Conservation (phyloP, 805 yeast species). For the Ogataea degrootiae region DNA sequence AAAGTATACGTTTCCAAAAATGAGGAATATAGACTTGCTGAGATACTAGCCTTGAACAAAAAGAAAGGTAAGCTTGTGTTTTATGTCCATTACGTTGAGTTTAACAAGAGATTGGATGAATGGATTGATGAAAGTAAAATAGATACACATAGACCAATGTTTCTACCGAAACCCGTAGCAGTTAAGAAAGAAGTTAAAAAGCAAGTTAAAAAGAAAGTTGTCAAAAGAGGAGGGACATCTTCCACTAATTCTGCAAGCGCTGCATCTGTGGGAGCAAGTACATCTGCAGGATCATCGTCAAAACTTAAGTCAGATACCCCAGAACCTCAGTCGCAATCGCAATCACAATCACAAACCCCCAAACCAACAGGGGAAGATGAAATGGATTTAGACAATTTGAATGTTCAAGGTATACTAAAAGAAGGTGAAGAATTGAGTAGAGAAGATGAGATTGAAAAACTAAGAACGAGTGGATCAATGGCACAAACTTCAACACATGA, state of each 20-base stretch:
- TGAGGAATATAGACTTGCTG: constrained; percentile 75
- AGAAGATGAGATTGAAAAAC: constrained; percentile 88
- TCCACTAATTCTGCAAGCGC: constrained; percentile 26
- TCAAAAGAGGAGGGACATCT: constrained; percentile 1
- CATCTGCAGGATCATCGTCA: constrained; percentile 7
- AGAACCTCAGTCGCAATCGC: constrained; percentile 3
- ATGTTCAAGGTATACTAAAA: constrained; percentile 71
- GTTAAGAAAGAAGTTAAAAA: constrained; percentile 38
- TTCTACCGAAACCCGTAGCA: constrained; percentile 59
- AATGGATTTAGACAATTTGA: constrained; percentile 78
- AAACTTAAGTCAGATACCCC: constrained; percentile 6
- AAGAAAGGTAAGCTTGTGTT: constrained; percentile 75
- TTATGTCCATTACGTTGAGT: constrained; percentile 92
- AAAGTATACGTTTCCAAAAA: constrained; percentile 81
- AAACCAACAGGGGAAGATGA: constrained; percentile 46
- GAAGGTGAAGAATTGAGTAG: constrained; percentile 71
- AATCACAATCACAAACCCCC: constrained; percentile 19
- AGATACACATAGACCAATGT: constrained; percentile 64
- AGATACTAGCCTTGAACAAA: constrained; percentile 69
- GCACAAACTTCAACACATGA: constrained; percentile 79
- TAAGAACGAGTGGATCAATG: constrained; percentile 96
- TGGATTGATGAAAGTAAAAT: constrained; percentile 78
- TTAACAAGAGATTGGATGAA: constrained; percentile 94
- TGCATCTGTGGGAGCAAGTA: constrained; percentile 1
- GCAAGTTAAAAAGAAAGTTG: constrained; percentile 32